Evolutionary conservation across 2,329 filamentous ascomycete genomes (phyloP).

Genomic region (Myriosclerotinia duriaeana): DNA sequence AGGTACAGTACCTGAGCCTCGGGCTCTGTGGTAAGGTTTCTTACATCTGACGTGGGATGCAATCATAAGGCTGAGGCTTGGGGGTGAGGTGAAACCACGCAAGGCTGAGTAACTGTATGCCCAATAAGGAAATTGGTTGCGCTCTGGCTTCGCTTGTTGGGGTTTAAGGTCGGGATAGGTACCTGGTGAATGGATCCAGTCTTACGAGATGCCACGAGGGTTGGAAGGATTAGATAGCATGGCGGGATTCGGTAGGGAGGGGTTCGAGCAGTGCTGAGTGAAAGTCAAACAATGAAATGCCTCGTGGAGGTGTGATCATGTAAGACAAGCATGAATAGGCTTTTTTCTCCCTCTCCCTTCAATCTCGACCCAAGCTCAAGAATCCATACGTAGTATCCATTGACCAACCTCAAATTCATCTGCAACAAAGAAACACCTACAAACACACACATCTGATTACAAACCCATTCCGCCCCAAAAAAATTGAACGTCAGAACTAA

Average conservation of each 20-base stretch:
- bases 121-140: constrained; percentile 1
- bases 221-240: not conserved
- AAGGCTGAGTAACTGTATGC: constrained; percentile 2
- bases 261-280: not conserved
- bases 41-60: not conserved
- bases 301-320: constrained; percentile 7
- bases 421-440: constrained; percentile 2
- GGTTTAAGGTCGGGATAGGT: too few relatives aligned
- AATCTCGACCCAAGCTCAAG: not conserved
- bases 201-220: constrained; percentile 10
- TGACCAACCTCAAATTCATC: not conserved
- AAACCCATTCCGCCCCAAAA: not conserved
- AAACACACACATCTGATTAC: not conserved
- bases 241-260: not conserved
- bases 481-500: too few relatives aligned
- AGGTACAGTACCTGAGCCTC: not conserved
- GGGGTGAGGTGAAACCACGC: not conserved
- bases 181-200: not conserved
- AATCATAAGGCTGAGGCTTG: constrained; percentile 4
- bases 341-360: too few relatives aligned
- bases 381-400: not conserved
- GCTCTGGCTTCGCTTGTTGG: constrained; percentile 12
- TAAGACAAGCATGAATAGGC: constrained; percentile 5
- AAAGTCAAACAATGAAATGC: not conserved
- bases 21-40: not conserved